A percentile compares a stretch with the other conserved stretches of the same genome.
Evolutionary conservation across 192 early-diverging fungal species (phyloP).

Genomic region (Coemansia sp.): DNA sequence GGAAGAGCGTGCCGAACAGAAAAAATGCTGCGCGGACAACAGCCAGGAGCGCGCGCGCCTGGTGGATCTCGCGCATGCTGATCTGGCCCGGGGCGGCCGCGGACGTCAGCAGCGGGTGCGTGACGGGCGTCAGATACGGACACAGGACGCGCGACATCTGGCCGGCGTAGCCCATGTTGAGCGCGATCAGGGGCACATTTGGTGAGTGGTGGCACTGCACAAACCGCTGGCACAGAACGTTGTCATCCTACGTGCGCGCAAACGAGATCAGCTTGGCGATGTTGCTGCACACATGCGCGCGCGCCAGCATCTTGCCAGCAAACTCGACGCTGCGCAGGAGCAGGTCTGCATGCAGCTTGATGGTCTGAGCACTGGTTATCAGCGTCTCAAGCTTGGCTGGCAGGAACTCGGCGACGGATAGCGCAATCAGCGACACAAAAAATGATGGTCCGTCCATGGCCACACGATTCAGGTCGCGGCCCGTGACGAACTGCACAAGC

Average conservation of each 20-base stretch:
- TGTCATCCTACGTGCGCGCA: constrained; percentile 75
- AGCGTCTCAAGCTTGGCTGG: constrained; percentile 58
- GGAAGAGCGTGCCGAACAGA: constrained; percentile 89
- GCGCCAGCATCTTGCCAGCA: constrained; percentile 35
- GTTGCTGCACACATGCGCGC: constrained; percentile 66
- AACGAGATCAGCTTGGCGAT: constrained; percentile 91
- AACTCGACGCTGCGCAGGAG: constrained; percentile 55
- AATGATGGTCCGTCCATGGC: constrained; percentile 56
- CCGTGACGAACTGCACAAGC: constrained; percentile 69
- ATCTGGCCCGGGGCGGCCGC: constrained; percentile 95
- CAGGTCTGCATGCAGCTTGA: constrained; percentile 93
- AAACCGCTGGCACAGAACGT: constrained; percentile 77
- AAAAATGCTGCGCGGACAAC: constrained; percentile 68
- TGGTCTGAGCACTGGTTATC: constrained; percentile 77
- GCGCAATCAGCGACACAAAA: constrained; percentile 87
- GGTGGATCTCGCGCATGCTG: constrained; percentile 73
- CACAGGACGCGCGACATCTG: constrained; percentile 89
- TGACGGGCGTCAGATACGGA: constrained; percentile 90
- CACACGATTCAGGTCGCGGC: constrained; percentile 36
- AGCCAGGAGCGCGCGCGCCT: constrained; percentile 67
- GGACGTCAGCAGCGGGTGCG: constrained; percentile 73
- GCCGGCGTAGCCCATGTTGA: constrained; percentile 93
- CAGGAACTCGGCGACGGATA: constrained; percentile 56
- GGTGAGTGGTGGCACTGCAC: constrained; percentile 46
- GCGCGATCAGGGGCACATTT: constrained; percentile 72